A percentile compares a stretch with the other conserved stretches of the same genome.
These are phyloP conservation scores for Picochlorum costavermella DNA, from an alignment of 139 green algal genomes.

Conservation along the genomic window DNA sequence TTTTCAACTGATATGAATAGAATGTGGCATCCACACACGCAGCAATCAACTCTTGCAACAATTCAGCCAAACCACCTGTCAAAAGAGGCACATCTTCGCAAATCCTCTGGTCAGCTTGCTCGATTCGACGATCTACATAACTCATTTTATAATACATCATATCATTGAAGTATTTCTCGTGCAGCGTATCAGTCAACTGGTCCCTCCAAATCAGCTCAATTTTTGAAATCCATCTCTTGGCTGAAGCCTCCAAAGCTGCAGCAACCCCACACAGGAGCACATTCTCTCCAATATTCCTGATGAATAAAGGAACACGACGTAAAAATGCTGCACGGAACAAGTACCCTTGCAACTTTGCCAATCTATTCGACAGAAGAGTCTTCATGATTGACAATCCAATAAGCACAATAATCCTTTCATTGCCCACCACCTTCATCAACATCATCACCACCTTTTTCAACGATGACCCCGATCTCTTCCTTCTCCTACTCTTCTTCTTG, in stretches of 20 bases:
- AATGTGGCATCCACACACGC: constrained; percentile 49
- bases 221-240: constrained; percentile 21
- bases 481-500: too few relatives aligned
- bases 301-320: constrained; percentile 47
- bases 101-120: constrained; percentile 55
- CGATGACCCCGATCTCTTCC: constrained; percentile 3
- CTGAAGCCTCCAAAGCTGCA: constrained; percentile 39
- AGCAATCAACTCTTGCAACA: constrained; percentile 39
- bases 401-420: constrained; percentile 18
- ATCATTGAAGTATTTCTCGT: constrained; percentile 51
- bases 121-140: constrained; percentile 57
- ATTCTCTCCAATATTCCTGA: constrained; percentile 55
- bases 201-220: constrained; percentile 50
- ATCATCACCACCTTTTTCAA: constrained; percentile 37
- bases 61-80: constrained; percentile 31
- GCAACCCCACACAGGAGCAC: constrained; percentile 47
- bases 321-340: constrained; percentile 66
- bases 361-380: constrained; percentile 55
- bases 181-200: constrained; percentile 44
- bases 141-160: constrained; percentile 69
- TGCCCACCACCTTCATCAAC: constrained; percentile 35
- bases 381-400: constrained; percentile 28
- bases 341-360: constrained; percentile 57
- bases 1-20: constrained; percentile 43
- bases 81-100: constrained; percentile 65